A percentile compares a stretch with the other conserved stretches of the same genome.
Conservation (phyloP, 1,139 yeast genomes). For the Protomyces pachydermus region DNA sequence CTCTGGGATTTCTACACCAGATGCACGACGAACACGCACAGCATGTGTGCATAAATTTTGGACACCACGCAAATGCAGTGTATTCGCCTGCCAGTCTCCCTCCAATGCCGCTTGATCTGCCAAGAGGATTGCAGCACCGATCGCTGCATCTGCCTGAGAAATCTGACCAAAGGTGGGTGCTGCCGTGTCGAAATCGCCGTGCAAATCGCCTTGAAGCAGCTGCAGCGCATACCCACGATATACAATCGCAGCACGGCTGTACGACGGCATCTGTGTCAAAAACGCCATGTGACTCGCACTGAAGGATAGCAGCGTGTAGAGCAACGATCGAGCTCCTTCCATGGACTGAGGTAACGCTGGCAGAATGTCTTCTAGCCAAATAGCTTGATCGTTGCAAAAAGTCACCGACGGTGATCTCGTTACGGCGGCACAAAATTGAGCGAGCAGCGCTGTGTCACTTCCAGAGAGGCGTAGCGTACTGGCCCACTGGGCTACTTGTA, state of each 20-base stretch:
- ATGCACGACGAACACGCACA: neutral
- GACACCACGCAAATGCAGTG: constrained; percentile 16
- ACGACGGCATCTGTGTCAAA: neutral
- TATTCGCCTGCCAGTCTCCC: constrained; percentile 23
- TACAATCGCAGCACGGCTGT: constrained; percentile 1
- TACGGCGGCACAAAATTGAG: constrained; percentile 1
- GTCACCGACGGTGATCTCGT: constrained; percentile 1
- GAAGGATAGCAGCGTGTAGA: constrained; percentile 4
- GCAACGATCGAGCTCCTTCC: neutral
- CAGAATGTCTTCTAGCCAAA: constrained; percentile 1
- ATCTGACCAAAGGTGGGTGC: neutral
- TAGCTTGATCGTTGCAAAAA: neutral
- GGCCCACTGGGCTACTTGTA: neutral
- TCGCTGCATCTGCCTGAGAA: constrained; percentile 11
- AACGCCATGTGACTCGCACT: constrained; percentile 16
- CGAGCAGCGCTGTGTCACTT: neutral
- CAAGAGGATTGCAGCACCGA: constrained; percentile 10
- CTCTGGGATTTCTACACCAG: neutral
- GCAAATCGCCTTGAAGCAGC: constrained; percentile 6
- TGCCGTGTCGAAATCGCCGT: neutral
- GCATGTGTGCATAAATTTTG: constrained; percentile 4
- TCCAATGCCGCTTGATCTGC: constrained; percentile 22
- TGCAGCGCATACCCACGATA: constrained; percentile 18
- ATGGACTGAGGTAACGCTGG: constrained; percentile 1
- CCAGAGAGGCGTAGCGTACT: neutral